Evolutionary conservation across 352 stramenopile species (phyloP), one percentile per base, ranked within the genome.

Genomic region (Achlya hypogyna): DNA sequence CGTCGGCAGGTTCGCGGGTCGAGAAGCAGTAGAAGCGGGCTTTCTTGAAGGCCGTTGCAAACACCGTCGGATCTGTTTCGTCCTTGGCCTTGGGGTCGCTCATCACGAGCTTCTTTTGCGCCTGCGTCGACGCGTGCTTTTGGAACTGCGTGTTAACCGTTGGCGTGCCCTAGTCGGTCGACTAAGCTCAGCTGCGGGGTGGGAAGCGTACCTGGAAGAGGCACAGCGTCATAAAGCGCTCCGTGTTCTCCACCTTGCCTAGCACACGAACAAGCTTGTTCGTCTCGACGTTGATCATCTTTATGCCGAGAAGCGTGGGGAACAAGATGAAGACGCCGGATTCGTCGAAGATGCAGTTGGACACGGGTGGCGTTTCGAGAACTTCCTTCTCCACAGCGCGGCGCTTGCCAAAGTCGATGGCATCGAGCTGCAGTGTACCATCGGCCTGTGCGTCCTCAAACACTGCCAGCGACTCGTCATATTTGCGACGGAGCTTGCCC

Each of bases 1-100:
- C 83, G 23, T 96, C 84, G 1, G 96, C 74, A 0, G 96, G 96
- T 70, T 99, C 96, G 47, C 95, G 79, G 16, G 93, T 85, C 53
- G 91, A 98, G 74, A 99, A 99, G 25, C 98, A 76, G 62, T 98
- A 99, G 71, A 99, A 99, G 14, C 97, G 93, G 35, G 88, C 84
- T 28, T 87, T 85, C 71, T 96, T 94, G 71, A 96, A 96, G 45
- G 86, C 88, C 22, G 86, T 91, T 42, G 74, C 83, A 56, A 97
- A 95, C 5, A 97, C 47, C 34, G 87, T 95, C n/a, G 89, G 89
- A 45, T 97, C 88, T 27, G 81, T 78, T 38, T 28, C 38, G 25
- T 40, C 20, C 22, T 71, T 58, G 34, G 78, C 72, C 16, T 76
- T 72, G 25, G 76, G 77, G 32, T 83, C 74, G 49, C 91, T 83